phyloP scores from a whole-genome alignment of 257 asterid species.

The Solanum clarkiae region DNA sequence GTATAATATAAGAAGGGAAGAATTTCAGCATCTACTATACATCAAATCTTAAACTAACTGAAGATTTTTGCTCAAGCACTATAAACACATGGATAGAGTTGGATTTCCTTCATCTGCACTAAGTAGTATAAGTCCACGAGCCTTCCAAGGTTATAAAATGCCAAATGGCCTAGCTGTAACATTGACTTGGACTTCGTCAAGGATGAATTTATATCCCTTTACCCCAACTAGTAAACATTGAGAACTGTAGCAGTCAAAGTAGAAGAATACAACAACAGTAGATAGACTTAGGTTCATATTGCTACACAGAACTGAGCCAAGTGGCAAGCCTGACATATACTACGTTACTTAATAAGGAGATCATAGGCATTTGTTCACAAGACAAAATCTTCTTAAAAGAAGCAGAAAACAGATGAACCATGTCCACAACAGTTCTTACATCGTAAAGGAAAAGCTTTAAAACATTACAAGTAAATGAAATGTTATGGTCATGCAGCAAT shows the following conservation, averaged over 20 bases:
- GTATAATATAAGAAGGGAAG: background rate
- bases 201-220: background rate
- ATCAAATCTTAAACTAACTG: background rate
- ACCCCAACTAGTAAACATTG: background rate
- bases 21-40: background rate
- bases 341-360: background rate
- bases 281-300: background rate
- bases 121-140: background rate
- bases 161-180: background rate
- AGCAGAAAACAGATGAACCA: background rate
- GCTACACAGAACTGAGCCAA: background rate
- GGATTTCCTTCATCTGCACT: background rate
- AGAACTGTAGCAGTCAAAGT: background rate
- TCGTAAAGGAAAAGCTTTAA: background rate
- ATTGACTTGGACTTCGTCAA: background rate
- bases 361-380: background rate
- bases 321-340: background rate
- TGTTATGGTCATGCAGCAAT: too few species aligned
- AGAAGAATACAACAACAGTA: background rate
- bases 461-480: too few species aligned
- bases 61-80: background rate
- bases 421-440: background rate
- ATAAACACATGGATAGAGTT: background rate
- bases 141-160: background rate
- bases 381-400: background rate